Evolutionary conservation across 2,329 filamentous ascomycete species (phyloP), one percentile per base, ranked within the genome.

Genomic region (Epichloe elymi): DNA sequence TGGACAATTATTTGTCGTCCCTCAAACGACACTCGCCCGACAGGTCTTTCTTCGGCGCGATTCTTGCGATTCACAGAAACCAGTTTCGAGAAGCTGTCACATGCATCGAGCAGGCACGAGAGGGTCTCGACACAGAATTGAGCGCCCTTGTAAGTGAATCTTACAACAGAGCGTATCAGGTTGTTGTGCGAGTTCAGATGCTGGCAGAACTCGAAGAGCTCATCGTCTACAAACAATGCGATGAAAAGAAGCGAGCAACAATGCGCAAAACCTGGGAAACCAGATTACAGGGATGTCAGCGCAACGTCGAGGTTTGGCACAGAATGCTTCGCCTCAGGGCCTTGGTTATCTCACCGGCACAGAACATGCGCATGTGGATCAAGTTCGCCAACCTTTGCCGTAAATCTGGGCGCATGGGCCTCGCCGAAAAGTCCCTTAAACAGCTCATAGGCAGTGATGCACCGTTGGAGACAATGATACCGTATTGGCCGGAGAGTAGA

Each of bases 311-410:
- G 62, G 88, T 97, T 3, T 99, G 93, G 93, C 90, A 96, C 65
- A 82, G 93, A 54, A 97, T 97, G 88, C 81, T 99, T 51, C 93
- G 95, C 63, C 83, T 98, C 35, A 83, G 93, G 54, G 87, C 89
- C 19, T 75, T 99, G 48, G 93, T 99, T 53, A 91, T 97, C 54
- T 84, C 84, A 0, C 91, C 94, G 0, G 81, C 81, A 36, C 90
- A 99, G 65, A 96, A 96, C 61, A 88, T 95, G 74, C 87, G 95
- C 61, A 98, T 98, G 89, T 96, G 90, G 83, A 97, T 98, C 73
- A 99, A 98, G 65, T 98, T 96, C 65, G 88, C 93, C 61, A 98
- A 97, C 61, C 80, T 98, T 5, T 99, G 94, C 68, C 86, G 94
- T 61, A 99, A 98, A 68, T 95, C 91, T 43, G 86, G 88, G 52